Base-by-base conservation (phyloP, 2,329 filamentous ascomycete genomes). In the Fusarium haematococcum region DNA sequence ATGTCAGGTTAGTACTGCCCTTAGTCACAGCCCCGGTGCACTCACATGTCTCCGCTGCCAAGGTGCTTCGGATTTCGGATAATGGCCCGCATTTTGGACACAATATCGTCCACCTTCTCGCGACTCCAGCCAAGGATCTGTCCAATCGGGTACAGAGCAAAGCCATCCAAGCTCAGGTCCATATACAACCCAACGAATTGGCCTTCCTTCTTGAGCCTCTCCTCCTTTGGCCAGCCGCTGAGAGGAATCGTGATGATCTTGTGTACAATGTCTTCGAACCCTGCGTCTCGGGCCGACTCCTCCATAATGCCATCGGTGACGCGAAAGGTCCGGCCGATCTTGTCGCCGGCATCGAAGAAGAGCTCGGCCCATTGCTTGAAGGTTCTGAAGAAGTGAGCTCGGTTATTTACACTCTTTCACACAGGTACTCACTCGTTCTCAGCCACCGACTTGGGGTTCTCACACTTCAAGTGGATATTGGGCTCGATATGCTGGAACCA, bases 401-500 rank as follows among this genome's bases (percentile, higher is more conserved):
- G 18, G n/a, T 18, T 13, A 2, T n/a, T 11, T 41, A 11, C 18
- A 20, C 2, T 11, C 30, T 20, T n/a, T 32, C 4, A 20, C 18
- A 6, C 7, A 4, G 25, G 1, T 13, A 60, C 63, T 59, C 25
- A 73, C 71, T 73, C 58, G 2, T 68, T 73, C 20, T 74, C 70
- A 7, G 62, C 70, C 13, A 58, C 48, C 1, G 61, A 68, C 4
- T 30, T 27, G 6, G 67, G 35, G 16, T 74, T 74, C n/a, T 73
- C 48, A 8, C 67, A 74, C 20, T 61, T 66, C 0, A 74, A 39
- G 18, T 73, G 63, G 14, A 74, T 74, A 1, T 73, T 41, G 0
- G 71, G 70, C 35, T 74, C 71, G 3, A 73, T 66, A 6, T 73
- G 71, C 11, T 74, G 70, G 32, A 73, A 71, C 70, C 71, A 74